Percentiles rank a stretch among this genome's conserved stretches.
Conservation (phyloP, 2,329 filamentous ascomycete genomes). For the Claviceps pusilla region DNA sequence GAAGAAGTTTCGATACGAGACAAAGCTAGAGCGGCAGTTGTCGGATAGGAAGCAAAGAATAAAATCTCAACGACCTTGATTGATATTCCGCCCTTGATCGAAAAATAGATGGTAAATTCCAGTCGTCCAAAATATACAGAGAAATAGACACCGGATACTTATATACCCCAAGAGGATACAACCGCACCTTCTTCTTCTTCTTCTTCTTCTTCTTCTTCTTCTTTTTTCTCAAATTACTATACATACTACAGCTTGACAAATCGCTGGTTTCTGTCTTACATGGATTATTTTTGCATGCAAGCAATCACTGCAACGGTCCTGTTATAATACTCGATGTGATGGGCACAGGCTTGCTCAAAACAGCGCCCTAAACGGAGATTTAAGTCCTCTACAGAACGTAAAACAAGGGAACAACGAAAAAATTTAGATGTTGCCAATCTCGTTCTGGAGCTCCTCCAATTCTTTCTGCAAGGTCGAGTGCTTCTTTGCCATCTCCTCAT, state of each 20-base stretch:
- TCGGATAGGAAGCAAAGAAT: conserved; percentile 55
- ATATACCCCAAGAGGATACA: conserved; percentile 18
- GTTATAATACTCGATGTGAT: background rate
- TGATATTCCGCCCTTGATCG: background rate
- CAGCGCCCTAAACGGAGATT: conserved; percentile 7
- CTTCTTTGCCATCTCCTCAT: conserved; percentile 94
- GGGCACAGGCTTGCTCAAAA: background rate
- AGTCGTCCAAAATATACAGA: background rate
- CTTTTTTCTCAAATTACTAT: conserved; percentile 7
- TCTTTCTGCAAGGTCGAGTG: conserved; percentile 73
- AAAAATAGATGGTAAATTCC: background rate
- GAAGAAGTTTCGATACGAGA: conserved; percentile 86
- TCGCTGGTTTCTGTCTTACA: conserved; percentile 15
- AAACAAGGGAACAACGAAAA: conserved; percentile 5
- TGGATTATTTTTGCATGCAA: conserved; percentile 12
- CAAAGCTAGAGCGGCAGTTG: conserved; percentile 67
- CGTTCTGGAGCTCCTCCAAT: conserved; percentile 74
- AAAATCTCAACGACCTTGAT: conserved; percentile 26
- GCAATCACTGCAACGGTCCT: conserved; percentile 4
- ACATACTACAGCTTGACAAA: conserved; percentile 16
- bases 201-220: too few relatives aligned
- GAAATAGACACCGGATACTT: background rate
- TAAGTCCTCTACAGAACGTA: conserved; percentile 5
- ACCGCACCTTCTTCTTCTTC: conserved; percentile 9
- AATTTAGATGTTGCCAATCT: conserved; percentile 82